Percentiles rank a stretch among this genome's conserved stretches.
These are phyloP conservation scores for Chaetomiaceae sp. DNA, from an alignment of 2,329 filamentous ascomycete species.

Conservation along the genomic window DNA sequence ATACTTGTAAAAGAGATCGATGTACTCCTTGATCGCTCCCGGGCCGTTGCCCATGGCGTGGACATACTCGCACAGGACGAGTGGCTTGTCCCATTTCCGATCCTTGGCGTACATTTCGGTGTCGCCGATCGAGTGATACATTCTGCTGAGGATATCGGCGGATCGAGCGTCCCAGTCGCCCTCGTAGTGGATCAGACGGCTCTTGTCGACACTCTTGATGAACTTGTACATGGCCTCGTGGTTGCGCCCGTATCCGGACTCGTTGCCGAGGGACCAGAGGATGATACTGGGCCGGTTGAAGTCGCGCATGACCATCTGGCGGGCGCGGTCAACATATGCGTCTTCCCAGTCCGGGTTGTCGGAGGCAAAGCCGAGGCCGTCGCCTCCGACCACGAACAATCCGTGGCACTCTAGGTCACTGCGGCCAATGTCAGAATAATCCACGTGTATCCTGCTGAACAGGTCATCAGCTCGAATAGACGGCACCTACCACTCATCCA, in stretches of 20 bases:
- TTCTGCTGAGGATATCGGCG: constrained; percentile 55
- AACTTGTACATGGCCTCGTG: constrained; percentile 57
- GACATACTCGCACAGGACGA: constrained; percentile 46
- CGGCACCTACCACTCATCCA: constrained; percentile 33
- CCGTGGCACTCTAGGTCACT: constrained; percentile 31
- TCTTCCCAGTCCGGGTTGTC: constrained; percentile 52
- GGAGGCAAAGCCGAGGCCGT: constrained; percentile 43
- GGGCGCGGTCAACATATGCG: constrained; percentile 59
- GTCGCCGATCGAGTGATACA: constrained; percentile 49
- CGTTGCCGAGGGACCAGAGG: constrained; percentile 63
- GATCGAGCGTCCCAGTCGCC: constrained; percentile 49
- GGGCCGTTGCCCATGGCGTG: constrained; percentile 65
- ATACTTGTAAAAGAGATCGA: constrained; percentile 53
- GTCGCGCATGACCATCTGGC: constrained; percentile 56
- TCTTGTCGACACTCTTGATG: constrained; percentile 49
- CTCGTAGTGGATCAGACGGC: constrained; percentile 56
- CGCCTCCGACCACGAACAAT: constrained; percentile 40
- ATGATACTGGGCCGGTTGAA: constrained; percentile 60
- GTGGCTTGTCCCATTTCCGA: constrained; percentile 39
- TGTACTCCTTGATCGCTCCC: constrained; percentile 58
- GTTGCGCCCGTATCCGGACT: constrained; percentile 60
- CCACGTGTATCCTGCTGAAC: neutral
- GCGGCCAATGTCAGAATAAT: neutral
- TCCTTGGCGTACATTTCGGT: constrained; percentile 33
- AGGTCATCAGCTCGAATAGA: neutral